These are phyloP conservation scores for Solanum peruvianum DNA, from an alignment of 257 asterid genomes.

Conservation along the genomic window DNA sequence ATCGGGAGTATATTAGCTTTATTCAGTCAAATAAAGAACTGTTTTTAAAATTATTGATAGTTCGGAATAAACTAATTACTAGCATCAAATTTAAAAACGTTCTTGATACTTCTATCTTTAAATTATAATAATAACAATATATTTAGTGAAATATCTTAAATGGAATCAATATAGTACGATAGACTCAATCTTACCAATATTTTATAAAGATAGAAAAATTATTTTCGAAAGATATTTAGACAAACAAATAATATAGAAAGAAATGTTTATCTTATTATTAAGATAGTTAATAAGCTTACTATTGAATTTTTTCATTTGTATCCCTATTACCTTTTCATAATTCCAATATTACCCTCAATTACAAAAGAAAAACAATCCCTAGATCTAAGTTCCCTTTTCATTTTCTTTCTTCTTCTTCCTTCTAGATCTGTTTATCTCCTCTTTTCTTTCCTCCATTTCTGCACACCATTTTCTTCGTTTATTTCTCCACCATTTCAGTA, in stretches of 20 bases:
- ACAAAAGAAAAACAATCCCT: neutral
- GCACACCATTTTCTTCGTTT: neutral
- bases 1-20: too few species aligned
- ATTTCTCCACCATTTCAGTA: neutral
- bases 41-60: fast-evolving
- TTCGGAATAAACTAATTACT: too few species aligned
- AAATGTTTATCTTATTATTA: neutral
- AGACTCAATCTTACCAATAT: too few species aligned
- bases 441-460: neutral
- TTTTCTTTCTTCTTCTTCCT: neutral
- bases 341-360: neutral
- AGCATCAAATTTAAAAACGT: fast-evolving
- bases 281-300: neutral
- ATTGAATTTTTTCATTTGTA: neutral
- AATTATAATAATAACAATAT: too few species aligned
- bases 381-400: neutral
- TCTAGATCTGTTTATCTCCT: neutral
- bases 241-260: too few species aligned
- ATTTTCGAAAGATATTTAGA: too few species aligned
- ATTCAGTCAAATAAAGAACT: too few species aligned
- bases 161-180: fast-evolving
- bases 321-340: neutral
- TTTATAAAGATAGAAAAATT: too few species aligned
- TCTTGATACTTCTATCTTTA: too few species aligned
- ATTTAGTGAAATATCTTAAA: too few species aligned